Base-by-base conservation (phyloP, 2,329 filamentous ascomycete genomes). In the Fusarium temperatum region DNA sequence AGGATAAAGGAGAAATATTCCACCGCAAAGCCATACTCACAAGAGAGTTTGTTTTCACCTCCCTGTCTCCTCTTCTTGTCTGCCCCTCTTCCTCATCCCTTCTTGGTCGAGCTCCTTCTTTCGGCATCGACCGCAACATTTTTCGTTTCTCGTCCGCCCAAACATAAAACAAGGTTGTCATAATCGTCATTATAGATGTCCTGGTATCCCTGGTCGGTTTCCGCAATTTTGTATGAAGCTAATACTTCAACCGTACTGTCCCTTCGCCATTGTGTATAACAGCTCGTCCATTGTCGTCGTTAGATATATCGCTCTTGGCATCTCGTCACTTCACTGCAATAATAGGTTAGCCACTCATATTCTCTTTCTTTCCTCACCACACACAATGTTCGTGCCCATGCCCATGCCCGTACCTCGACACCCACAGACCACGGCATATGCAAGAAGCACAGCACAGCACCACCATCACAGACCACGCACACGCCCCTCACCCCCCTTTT, bases 361-460 rank as follows among this genome's bases (percentile, higher is more conserved):
- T 73, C 63, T 63, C 44, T 63, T 36, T 51, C n/a, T 48, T 41
- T 66, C 39, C 42, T 58, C 48, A 53, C 61, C 51, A 55, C 51
- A 41, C 51, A 55, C 51, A 55, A 30, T 55, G 36, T 60, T 44
- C 41, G 58, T 53, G 44, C 50, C 39, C 39, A 47, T 57, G 38
- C 32, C 48, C 57, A 35, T 32, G 57, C 41, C 39, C 44, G 28
- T 45, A 38, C 45, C 58, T 41, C 50, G 45, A 72, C 58, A 51
- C 71, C 66, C 70, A 74, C 58, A 69, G 50, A 64, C 58, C 71
- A 68, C 67, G 63, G 59, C 72, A 74, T 73, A 72, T 74, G 71
- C 71, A 72, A 74, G 67, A 58, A 72, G 70, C 71, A 72, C 71
- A 72, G 70, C 71, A 72, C 71, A 74, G 70, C 71, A 74, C 71